Percentiles rank a stretch among this genome's conserved stretches.
phyloP scores from a whole-genome alignment of 1,284 basidiomycete genomes.

The Naganishia albida region DNA sequence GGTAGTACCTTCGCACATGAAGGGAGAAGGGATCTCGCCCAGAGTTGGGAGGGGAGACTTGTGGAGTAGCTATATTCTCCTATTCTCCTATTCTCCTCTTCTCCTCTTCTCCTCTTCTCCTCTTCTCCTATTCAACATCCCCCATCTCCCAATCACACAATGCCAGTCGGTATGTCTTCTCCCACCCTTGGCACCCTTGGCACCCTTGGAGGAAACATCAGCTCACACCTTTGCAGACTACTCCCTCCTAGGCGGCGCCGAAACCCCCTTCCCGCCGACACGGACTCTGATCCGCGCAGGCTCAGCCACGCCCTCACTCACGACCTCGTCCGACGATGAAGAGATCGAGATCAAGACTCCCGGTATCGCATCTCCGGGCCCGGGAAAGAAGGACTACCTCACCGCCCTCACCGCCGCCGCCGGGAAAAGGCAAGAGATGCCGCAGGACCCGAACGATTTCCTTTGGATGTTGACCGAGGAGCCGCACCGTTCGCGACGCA shows the following conservation, averaged over 20 bases:
- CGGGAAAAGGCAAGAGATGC: slow-evolving; percentile 13
- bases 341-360: slow-evolving; percentile 3
- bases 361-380: background rate
- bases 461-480: slow-evolving; percentile 98
- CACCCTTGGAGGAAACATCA: too few relatives aligned
- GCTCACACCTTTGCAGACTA: slow-evolving; percentile 29
- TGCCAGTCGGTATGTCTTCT: slow-evolving; percentile 13
- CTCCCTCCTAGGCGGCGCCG: slow-evolving; percentile 38
- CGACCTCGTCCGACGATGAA: slow-evolving; percentile 15
- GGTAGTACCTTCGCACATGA: background rate
- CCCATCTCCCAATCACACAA: background rate
- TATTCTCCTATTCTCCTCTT: background rate
- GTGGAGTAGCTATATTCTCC: background rate
- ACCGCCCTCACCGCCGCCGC: background rate
- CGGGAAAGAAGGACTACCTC: background rate
- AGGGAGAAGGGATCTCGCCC: background rate
- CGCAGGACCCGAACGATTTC: slow-evolving; percentile 61
- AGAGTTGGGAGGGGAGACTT: background rate
- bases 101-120: background rate
- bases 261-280: slow-evolving; percentile 33
- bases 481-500: slow-evolving; percentile 83
- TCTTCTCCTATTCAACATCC: too few relatives aligned
- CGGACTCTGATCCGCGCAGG: background rate
- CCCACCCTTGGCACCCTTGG: background rate
- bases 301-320: slow-evolving; percentile 25